phyloP scores from a whole-genome alignment of 1,139 yeast genomes.

The Taphrina sp. region DNA sequence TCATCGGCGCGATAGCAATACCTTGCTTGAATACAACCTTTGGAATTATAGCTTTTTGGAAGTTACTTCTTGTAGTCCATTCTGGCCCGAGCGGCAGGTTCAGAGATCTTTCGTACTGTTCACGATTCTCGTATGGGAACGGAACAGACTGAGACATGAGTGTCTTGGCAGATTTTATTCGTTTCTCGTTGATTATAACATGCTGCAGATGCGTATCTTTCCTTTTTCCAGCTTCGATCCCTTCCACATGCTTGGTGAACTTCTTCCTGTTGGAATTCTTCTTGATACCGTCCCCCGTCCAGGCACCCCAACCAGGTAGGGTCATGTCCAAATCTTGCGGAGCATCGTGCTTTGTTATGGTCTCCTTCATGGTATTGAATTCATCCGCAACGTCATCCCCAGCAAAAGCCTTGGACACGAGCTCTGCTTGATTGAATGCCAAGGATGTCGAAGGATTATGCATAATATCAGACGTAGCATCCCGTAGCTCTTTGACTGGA shows the following conservation, averaged over 20 bases:
- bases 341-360: slow-evolving; percentile 71
- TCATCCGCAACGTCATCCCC: slow-evolving; percentile 87
- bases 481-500: slow-evolving; percentile 39
- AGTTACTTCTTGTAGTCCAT: slow-evolving; percentile 87
- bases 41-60: slow-evolving; percentile 86
- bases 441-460: neutral
- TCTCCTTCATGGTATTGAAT: slow-evolving; percentile 69
- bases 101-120: slow-evolving; percentile 89
- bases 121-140: slow-evolving; percentile 87
- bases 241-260: slow-evolving; percentile 60
- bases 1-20: slow-evolving; percentile 79
- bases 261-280: slow-evolving; percentile 53
- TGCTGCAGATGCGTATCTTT: slow-evolving; percentile 70
- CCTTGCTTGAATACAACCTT: slow-evolving; percentile 84
- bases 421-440: slow-evolving; percentile 66
- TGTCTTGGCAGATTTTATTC: slow-evolving; percentile 74
- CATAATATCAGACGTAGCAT: slow-evolving; percentile 26
- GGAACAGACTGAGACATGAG: slow-evolving; percentile 87
- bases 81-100: slow-evolving; percentile 98
- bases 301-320: slow-evolving; percentile 82
- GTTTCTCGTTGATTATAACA: slow-evolving; percentile 86
- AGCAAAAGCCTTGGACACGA: slow-evolving; percentile 89
- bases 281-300: slow-evolving; percentile 47
- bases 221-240: slow-evolving; percentile 66
- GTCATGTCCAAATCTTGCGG: slow-evolving; percentile 83